Base-by-base conservation (phyloP, 345 rosid genomes). In the Lepidium aucheri region DNA sequence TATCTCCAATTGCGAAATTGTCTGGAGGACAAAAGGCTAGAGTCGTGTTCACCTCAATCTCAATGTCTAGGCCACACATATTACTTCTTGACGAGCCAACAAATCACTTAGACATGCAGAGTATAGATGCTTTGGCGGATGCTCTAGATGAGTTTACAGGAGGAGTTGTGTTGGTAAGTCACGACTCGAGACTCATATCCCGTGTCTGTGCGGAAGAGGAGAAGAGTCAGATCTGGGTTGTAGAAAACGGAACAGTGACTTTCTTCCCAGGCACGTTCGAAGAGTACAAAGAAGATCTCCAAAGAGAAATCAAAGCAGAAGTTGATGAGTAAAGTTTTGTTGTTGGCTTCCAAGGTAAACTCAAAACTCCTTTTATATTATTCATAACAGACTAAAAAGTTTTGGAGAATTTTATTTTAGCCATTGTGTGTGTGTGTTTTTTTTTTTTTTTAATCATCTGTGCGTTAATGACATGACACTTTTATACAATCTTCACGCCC, bases 61-160 rank as follows among this genome's bases (percentile, higher is more conserved):
- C 96, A 32, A 90, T 93, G 97, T 88, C 96, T 14, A 85, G 63
- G 67, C 99, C 99, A 13, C 99, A 90, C 76, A 90, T 93, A 52
- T 65, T 93, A 52, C 81, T 94, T 33, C 70, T 94, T 33, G 98
- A 90, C 28, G 99, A 94, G 74, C 99, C 97, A 2, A 90, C 99
- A 36, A 94, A 94, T 69, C 99, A 94, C 73, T 70, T 94, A 46
- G 97, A 94, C 66, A 90, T 94, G 97, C 96, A 94, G 79, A 94
- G 96, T 62, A 94, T 94, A 28, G 97, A 90, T 68, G 96, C 97
- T 1, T 67, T 94, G 78, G 99, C 97, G 0, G 90, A 88, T 75
- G 99, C 96, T 0, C 80, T 94, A 3, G 96, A 94, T 14, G 96
- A 93, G 78, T 93, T 90, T 58, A 81, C 84, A 9, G 96, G 97